These are phyloP conservation scores for Lentinula lateritia DNA, from an alignment of 768 basidiomycete genomes.

Conservation along the genomic window DNA sequence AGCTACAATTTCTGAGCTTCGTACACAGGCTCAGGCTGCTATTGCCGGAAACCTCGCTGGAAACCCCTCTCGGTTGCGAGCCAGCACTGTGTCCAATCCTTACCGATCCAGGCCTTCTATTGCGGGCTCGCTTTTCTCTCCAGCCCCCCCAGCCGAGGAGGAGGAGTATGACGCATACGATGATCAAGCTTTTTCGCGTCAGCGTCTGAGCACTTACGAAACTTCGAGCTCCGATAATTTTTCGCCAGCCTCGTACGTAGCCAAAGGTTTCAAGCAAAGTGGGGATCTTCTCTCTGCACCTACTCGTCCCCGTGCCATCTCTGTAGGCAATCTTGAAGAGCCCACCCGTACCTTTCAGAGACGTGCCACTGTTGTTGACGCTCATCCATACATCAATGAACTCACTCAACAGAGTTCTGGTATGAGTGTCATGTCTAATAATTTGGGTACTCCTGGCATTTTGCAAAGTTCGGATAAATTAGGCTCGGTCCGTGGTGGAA, in stretches of 20 bases:
- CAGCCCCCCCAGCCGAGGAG: conserved; percentile 69
- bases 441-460: conserved; percentile 41
- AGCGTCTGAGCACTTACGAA: conserved; percentile 62
- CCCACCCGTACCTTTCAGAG: conserved; percentile 66
- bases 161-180: conserved; percentile 68
- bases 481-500: conserved; percentile 34
- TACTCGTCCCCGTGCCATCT: conserved; percentile 74
- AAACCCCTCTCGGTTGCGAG: conserved; percentile 75
- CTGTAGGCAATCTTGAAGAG: conserved; percentile 84
- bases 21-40: conserved; percentile 85
- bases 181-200: conserved; percentile 42
- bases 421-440: conserved; percentile 30
- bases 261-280: conserved; percentile 66
- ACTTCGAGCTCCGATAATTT: conserved; percentile 45
- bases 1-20: conserved; percentile 86
- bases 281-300: conserved; percentile 57
- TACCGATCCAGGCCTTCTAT: conserved; percentile 65
- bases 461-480: conserved; percentile 56
- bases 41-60: conserved; percentile 75
- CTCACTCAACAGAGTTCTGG: conserved; percentile 38
- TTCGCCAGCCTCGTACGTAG: conserved; percentile 54
- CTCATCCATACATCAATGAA: conserved; percentile 57
- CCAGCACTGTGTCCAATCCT: conserved; percentile 92
- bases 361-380: conserved; percentile 53
- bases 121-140: conserved; percentile 55